Conservation (phyloP, 495 filamentous ascomycete genomes). For the Hypoxylon rickii region DNA sequence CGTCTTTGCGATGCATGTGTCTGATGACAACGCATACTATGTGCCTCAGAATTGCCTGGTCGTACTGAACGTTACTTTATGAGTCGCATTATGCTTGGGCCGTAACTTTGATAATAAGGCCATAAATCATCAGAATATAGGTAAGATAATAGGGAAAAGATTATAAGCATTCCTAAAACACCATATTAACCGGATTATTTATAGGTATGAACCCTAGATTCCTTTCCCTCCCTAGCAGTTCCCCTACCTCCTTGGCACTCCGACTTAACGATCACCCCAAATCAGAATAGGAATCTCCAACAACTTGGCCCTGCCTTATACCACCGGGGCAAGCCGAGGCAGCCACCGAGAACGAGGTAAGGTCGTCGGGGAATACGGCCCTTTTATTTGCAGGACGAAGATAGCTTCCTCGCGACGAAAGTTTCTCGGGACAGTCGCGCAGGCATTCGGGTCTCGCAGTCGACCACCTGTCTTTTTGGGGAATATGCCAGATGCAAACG, state of each 20-base stretch:
- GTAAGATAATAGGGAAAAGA: too few species aligned
- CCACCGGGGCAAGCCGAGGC: slow-evolving; percentile 17
- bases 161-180: too few species aligned
- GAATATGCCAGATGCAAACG: slow-evolving; percentile 14
- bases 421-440: slow-evolving; percentile 19
- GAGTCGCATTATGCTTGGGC: too few species aligned
- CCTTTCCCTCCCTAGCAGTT: too few species aligned
- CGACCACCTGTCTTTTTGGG: slow-evolving; percentile 26
- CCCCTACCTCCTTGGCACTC: slow-evolving; percentile 2
- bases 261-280: slow-evolving; percentile 5
- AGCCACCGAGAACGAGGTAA: slow-evolving; percentile 9
- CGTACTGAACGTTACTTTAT: too few species aligned
- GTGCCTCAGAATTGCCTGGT: too few species aligned
- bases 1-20: too few species aligned
- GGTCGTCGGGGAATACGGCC: background rate
- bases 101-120: too few species aligned
- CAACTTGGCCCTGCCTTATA: background rate
- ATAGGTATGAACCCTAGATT: too few species aligned
- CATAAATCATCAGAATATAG: too few species aligned
- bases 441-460: background rate
- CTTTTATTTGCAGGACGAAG: background rate
- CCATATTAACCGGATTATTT: too few species aligned
- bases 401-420: slow-evolving; percentile 12
- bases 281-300: slow-evolving; percentile 3
- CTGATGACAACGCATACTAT: too few species aligned